phyloP scores from a whole-genome alignment of 306 rosid genomes.

The Hippophae rhamnoides region DNA sequence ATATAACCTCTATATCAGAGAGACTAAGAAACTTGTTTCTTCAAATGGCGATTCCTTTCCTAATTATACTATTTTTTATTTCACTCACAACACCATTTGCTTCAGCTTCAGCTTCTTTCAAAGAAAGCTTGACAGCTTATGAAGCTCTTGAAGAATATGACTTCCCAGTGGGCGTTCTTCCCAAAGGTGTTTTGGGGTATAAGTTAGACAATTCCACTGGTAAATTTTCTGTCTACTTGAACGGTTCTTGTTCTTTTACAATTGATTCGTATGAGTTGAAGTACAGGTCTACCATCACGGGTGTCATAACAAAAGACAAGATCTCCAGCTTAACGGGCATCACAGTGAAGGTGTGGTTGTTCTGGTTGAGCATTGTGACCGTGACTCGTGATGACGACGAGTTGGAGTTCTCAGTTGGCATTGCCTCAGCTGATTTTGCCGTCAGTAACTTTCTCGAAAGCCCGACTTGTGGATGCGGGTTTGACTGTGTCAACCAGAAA shows the following conservation, averaged over 20 bases:
- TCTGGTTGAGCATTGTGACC: slow-evolving; percentile 36
- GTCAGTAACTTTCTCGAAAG: slow-evolving; percentile 37
- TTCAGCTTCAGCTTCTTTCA: slow-evolving; percentile 8
- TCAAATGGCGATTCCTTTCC: slow-evolving; percentile 9
- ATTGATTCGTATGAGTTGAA: slow-evolving; percentile 36
- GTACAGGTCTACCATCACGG: slow-evolving; percentile 41
- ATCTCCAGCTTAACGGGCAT: slow-evolving; percentile 37
- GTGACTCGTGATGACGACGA: slow-evolving; percentile 29
- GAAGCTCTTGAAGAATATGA: slow-evolving; percentile 35
- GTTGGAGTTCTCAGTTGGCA: slow-evolving; percentile 47
- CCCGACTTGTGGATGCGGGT: slow-evolving; percentile 49
- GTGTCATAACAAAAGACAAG: slow-evolving; percentile 31
- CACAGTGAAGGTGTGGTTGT: slow-evolving; percentile 28
- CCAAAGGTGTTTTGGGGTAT: slow-evolving; percentile 35
- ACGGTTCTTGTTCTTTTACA: slow-evolving; percentile 26
- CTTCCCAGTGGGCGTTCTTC: slow-evolving; percentile 51
- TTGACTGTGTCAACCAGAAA: slow-evolving; percentile 35
- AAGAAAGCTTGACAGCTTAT: slow-evolving; percentile 19
- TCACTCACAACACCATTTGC: slow-evolving; percentile 9
- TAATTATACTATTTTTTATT: slow-evolving; percentile 15
- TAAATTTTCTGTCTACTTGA: slow-evolving; percentile 34
- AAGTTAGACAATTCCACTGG: slow-evolving; percentile 36
- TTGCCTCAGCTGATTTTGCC: slow-evolving; percentile 35
- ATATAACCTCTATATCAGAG: too few relatives aligned
- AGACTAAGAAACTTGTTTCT: too few relatives aligned